phyloP scores from a whole-genome alignment of 2,329 filamentous ascomycete genomes.

The Aspergillus clavatus region DNA sequence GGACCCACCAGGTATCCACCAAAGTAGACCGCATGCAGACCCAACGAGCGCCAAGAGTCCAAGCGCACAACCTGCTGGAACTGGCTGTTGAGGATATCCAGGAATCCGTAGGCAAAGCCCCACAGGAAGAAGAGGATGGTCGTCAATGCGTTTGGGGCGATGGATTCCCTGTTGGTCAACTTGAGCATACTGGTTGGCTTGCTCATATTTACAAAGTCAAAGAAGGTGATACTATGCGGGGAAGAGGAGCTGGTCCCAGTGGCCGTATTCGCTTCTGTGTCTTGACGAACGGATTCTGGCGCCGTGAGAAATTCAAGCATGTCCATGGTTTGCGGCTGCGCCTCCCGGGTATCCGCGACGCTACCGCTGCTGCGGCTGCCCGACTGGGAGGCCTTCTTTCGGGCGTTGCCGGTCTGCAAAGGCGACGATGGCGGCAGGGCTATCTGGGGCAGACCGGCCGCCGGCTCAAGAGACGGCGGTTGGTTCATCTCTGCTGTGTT shows the following conservation, averaged over 20 bases:
- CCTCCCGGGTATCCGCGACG: neutral
- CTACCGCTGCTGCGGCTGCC: conserved; percentile 12
- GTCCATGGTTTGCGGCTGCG: conserved; percentile 13
- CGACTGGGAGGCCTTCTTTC: conserved; percentile 16
- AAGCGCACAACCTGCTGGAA: conserved; percentile 50
- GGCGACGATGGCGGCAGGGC: conserved; percentile 4
- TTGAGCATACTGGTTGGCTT: conserved; percentile 56
- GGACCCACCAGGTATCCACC: conserved; percentile 56
- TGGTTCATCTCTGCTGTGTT: conserved; percentile 9
- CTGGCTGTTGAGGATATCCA: conserved; percentile 70
- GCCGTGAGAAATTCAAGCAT: conserved; percentile 53
- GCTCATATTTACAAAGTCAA: conserved; percentile 59
- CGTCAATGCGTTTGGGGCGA: conserved; percentile 59
- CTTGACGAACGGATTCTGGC: conserved; percentile 37
- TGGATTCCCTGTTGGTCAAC: conserved; percentile 52
- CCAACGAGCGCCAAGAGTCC: conserved; percentile 34
- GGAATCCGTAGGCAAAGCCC: conserved; percentile 84
- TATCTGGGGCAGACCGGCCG: conserved; percentile 10
- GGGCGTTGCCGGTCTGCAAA: conserved; percentile 11
- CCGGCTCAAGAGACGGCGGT: neutral
- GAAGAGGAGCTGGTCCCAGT: conserved; percentile 33
- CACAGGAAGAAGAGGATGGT: conserved; percentile 81
- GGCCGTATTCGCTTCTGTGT: conserved; percentile 36
- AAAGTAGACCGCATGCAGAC: conserved; percentile 58
- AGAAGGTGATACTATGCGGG: conserved; percentile 46